phyloP scores from a whole-genome alignment of 179 eudicot genomes.

The Pouteria campechiana region DNA sequence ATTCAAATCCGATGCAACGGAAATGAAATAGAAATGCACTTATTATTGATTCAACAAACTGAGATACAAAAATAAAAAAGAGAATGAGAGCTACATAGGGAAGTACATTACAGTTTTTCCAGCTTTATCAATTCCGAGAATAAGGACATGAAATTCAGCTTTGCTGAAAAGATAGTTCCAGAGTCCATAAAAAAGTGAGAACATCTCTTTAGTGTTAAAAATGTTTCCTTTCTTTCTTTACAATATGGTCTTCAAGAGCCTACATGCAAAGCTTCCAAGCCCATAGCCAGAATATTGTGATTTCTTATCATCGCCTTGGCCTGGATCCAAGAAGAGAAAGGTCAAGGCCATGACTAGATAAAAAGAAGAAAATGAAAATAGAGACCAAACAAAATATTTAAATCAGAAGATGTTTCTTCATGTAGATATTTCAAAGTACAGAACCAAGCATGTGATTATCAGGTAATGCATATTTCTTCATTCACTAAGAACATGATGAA shows the following conservation, averaged over 20 bases:
- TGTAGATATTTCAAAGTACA: too few species aligned
- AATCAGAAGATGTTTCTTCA: too few species aligned
- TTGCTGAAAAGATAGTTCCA: conserved; percentile 81
- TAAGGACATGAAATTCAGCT: conserved; percentile 91
- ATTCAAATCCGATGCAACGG: too few species aligned
- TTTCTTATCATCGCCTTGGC: neutral
- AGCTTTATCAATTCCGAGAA: conserved; percentile 97
- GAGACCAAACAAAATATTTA: too few species aligned
- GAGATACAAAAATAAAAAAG: too few species aligned
- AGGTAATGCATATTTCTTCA: too few species aligned
- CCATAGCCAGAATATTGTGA: neutral
- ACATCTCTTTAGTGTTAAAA: conserved; percentile 38
- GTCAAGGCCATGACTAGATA: neutral
- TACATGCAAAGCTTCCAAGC: conserved; percentile 5
- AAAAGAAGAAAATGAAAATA: neutral
- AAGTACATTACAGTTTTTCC: conserved; percentile 72
- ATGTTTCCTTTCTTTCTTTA: conserved; percentile 4
- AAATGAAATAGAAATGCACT: too few species aligned
- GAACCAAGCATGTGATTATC: too few species aligned
- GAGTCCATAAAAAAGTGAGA: conserved; percentile 85
- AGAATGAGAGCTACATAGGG: too few species aligned
- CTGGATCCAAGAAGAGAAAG: neutral
- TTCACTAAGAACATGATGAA: too few species aligned
- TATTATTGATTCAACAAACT: too few species aligned
- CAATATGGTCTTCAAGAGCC: conserved; percentile 20